Evolutionary conservation across 1,284 basidiomycete species (phyloP).

Genomic region (Termitomyces sp.): DNA sequence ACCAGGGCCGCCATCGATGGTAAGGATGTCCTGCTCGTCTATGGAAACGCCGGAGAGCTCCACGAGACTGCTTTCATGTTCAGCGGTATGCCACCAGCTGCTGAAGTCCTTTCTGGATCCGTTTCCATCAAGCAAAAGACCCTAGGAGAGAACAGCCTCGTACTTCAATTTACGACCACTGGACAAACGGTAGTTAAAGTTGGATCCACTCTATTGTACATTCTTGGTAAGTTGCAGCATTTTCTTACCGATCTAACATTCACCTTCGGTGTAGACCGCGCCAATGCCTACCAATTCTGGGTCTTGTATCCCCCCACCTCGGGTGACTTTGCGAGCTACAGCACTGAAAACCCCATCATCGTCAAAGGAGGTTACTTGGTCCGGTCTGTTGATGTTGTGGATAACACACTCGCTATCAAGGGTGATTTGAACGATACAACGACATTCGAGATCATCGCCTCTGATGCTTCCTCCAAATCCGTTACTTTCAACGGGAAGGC

Average conservation of each 20-base stretch:
- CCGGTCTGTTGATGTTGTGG: constrained; percentile 31
- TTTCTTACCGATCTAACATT: background rate
- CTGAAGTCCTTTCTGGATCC: constrained; percentile 34
- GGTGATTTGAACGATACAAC: constrained; percentile 40
- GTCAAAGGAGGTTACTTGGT: constrained; percentile 46
- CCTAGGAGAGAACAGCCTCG: constrained; percentile 28
- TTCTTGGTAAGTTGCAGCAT: constrained; percentile 31
- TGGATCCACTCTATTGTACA: constrained; percentile 37
- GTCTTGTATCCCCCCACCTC: constrained; percentile 36
- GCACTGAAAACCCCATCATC: constrained; percentile 36
- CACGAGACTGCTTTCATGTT: constrained; percentile 46
- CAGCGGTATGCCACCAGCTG: constrained; percentile 20
- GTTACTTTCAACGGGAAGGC: constrained; percentile 36
- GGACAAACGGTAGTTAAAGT: constrained; percentile 42
- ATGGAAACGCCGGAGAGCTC: constrained; percentile 41
- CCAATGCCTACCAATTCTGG: constrained; percentile 47
- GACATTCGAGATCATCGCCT: constrained; percentile 41
- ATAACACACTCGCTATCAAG: constrained; percentile 31
- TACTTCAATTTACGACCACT: constrained; percentile 38
- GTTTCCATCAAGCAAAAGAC: constrained; percentile 31
- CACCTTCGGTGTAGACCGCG: constrained; percentile 31
- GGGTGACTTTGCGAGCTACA: constrained; percentile 32
- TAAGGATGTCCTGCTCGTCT: constrained; percentile 42
- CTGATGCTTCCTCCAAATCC: constrained; percentile 27
- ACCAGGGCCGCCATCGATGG: constrained; percentile 42